Conservation (phyloP, 2,329 filamentous ascomycete genomes). For the Colletotrichum eremochloae region DNA sequence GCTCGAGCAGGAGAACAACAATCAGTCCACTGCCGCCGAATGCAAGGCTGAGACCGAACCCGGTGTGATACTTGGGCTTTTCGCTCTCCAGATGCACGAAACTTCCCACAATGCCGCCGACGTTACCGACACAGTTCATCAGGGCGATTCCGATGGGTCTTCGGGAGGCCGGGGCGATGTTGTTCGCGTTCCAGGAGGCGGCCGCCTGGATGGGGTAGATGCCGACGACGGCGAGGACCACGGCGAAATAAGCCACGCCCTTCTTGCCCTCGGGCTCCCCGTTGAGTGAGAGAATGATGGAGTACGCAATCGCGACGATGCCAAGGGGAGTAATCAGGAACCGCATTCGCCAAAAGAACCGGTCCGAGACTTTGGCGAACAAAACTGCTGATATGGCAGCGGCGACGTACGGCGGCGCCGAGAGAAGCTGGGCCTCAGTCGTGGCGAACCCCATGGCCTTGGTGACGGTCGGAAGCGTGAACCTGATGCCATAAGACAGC, state of each 20-base stretch:
- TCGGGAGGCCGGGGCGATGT: constrained; percentile 45
- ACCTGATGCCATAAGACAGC: constrained; percentile 53
- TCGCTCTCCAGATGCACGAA: constrained; percentile 48
- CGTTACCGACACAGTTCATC: constrained; percentile 49
- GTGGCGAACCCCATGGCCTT: constrained; percentile 53
- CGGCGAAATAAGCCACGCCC: constrained; percentile 40
- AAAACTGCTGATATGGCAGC: constrained; percentile 65
- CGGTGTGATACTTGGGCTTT: constrained; percentile 63
- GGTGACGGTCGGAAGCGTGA: constrained; percentile 54
- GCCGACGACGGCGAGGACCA: constrained; percentile 39
- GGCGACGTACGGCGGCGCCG: constrained; percentile 46
- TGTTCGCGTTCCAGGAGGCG: constrained; percentile 44
- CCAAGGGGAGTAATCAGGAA: constrained; percentile 39
- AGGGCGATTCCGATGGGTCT: constrained; percentile 48
- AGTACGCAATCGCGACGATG: constrained; percentile 38
- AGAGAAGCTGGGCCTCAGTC: constrained; percentile 48
- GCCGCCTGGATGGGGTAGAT: constrained; percentile 43
- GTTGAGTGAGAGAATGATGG: constrained; percentile 37
- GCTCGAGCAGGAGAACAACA: constrained; percentile 49
- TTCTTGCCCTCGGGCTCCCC: constrained; percentile 29
- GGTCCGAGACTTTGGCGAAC: constrained; percentile 76
- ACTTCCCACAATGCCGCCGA: constrained; percentile 48
- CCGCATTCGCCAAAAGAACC: constrained; percentile 72
- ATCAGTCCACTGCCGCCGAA: constrained; percentile 49
- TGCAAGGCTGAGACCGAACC: constrained; percentile 51